Conservation (phyloP, 2,329 filamentous ascomycete species). For the Calcarisporium arbuscula region DNA sequence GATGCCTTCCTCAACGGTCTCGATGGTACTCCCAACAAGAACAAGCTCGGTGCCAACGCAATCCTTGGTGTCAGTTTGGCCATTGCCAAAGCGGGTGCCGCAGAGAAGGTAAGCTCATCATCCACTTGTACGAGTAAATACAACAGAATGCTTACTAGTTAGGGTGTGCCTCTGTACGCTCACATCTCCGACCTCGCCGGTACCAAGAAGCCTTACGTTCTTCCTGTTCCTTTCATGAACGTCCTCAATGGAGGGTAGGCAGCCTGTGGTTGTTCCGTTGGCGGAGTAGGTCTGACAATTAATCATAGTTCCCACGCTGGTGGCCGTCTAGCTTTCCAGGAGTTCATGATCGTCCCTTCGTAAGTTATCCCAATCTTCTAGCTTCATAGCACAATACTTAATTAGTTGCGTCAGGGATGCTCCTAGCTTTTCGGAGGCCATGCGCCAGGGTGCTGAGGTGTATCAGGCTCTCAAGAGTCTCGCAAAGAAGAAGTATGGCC, state of each 20-base stretch:
- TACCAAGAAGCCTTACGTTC: slow-evolving; percentile 86
- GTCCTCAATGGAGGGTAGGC: slow-evolving; percentile 70
- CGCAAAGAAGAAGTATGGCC: slow-evolving; percentile 99
- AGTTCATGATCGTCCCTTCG: slow-evolving; percentile 91
- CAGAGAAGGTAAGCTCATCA: slow-evolving; percentile 70
- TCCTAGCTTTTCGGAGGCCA: slow-evolving; percentile 87
- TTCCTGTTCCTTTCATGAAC: slow-evolving; percentile 90
- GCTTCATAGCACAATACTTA: not conserved
- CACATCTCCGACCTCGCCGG: slow-evolving; percentile 83
- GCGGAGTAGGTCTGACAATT: slow-evolving; percentile 91
- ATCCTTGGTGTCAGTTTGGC: slow-evolving; percentile 81
- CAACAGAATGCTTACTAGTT: not conserved
- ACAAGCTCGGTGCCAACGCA: slow-evolving; percentile 80
- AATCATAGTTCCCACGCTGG: slow-evolving; percentile 79
- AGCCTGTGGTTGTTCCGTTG: slow-evolving; percentile 65
- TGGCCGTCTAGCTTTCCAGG: slow-evolving; percentile 90
- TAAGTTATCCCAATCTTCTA: slow-evolving; percentile 37
- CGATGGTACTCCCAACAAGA: slow-evolving; percentile 81
- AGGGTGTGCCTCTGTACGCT: slow-evolving; percentile 77
- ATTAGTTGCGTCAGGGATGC: slow-evolving; percentile 52
- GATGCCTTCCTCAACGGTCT: slow-evolving; percentile 82
- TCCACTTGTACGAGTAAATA: too few relatives aligned
- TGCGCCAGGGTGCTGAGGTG: slow-evolving; percentile 94
- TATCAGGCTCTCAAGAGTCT: slow-evolving; percentile 97
- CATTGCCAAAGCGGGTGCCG: slow-evolving; percentile 81